Evolutionary conservation across 192 early-diverging fungal species (phyloP).

Genomic region (Diversispora epigaea): DNA sequence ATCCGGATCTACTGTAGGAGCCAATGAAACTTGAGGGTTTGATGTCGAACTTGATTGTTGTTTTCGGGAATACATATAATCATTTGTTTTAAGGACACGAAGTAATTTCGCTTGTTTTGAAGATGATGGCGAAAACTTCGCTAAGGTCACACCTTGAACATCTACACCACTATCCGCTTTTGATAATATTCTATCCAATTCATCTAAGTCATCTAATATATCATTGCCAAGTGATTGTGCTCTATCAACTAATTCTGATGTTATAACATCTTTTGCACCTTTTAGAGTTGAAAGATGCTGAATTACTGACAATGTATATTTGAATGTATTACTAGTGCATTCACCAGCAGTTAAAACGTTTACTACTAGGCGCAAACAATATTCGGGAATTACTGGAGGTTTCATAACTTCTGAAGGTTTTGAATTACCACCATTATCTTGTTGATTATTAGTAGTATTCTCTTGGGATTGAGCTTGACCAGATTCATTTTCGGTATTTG

Average conservation of each 20-base stretch:
- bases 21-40: constrained; percentile 45
- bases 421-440: constrained; percentile 28
- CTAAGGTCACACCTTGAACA: constrained; percentile 71
- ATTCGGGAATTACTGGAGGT: constrained; percentile 78
- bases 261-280: constrained; percentile 71
- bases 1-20: constrained; percentile 47
- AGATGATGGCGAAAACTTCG: constrained; percentile 80
- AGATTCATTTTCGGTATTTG: background rate
- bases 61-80: constrained; percentile 76
- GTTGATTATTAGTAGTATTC: too few relatives aligned
- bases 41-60: constrained; percentile 34
- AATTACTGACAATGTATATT: constrained; percentile 86
- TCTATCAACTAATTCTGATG: constrained; percentile 71
- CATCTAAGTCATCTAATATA: constrained; percentile 69
- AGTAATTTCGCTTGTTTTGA: constrained; percentile 89
- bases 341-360: constrained; percentile 88
- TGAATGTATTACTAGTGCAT: constrained; percentile 92
- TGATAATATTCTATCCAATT: constrained; percentile 61
- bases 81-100: constrained; percentile 91
- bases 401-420: constrained; percentile 50
- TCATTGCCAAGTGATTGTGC: constrained; percentile 67
- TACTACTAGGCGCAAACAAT: constrained; percentile 80
- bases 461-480: too few relatives aligned
- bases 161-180: constrained; percentile 60
- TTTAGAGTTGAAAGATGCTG: constrained; percentile 77